Evolutionary conservation across 1,284 basidiomycete species (phyloP).

Genomic region (Thelephora terrestris): DNA sequence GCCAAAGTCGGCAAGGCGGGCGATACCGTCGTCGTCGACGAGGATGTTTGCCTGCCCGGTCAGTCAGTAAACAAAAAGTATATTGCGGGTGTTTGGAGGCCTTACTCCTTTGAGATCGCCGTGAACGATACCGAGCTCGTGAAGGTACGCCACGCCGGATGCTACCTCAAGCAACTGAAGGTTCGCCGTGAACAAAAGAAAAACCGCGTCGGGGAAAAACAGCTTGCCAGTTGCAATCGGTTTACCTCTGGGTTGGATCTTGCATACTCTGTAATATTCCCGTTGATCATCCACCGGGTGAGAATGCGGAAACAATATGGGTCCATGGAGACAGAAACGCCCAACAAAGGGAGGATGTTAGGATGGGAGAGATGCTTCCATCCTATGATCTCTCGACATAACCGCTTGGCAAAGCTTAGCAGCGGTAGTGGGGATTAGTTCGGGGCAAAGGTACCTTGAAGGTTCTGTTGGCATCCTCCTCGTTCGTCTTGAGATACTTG

Average conservation of each 20-base stretch:
- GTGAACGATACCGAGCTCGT: background rate
- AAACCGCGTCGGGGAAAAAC: background rate
- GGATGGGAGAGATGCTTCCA: no score
- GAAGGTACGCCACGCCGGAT: background rate
- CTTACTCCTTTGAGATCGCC: background rate
- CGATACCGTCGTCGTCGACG: background rate
- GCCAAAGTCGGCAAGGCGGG: constrained; percentile 1
- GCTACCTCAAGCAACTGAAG: background rate
- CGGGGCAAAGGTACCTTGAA: background rate
- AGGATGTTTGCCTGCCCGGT: constrained; percentile 1
- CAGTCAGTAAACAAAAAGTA: background rate
- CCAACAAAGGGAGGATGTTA: constrained; percentile 9
- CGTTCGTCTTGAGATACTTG: background rate
- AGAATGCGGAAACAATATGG: constrained; percentile 1
- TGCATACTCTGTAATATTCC: constrained; percentile 4
- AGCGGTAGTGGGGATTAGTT: background rate
- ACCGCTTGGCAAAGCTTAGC: constrained; percentile 4
- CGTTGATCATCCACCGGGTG: constrained; percentile 5
- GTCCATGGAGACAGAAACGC: constrained; percentile 1
- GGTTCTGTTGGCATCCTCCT: background rate
- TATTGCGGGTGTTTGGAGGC: background rate
- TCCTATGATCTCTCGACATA: constrained; percentile 7
- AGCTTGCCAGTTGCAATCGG: constrained; percentile 1
- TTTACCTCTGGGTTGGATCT: background rate
- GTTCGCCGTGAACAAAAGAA: background rate